Evolutionary conservation across 257 asterid genomes (phyloP), one percentile per base, ranked within the genome.

Genomic region (Leptodermis oblonga): DNA sequence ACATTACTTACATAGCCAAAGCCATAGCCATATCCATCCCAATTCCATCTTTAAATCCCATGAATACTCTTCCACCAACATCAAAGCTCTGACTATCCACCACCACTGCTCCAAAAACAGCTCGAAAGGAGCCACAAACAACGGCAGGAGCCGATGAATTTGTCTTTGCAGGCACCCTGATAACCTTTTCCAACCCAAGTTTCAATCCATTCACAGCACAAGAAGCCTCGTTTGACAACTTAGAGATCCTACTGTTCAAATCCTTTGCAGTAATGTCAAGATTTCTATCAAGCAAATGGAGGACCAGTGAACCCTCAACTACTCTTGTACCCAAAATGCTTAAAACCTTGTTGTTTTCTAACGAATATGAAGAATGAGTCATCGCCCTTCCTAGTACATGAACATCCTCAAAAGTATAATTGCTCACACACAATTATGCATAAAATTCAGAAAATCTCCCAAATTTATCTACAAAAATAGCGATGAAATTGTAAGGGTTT

Each of bases 311-410:
- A 69, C 87, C 73, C 72, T 76, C 88, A 9, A 83, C 72, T 33
- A 88, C 73, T 42, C 79, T 82, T 56, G 67, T 84, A 0, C 93
- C 95, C 79, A 86, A 77, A 10, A 88, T 49, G 76, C 91, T 82
- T 45, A 82, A 60, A 5, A 86, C 91, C 76, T 83, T 88, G 86
- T 86, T 83, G 86, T 88, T 90, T 87, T 90, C 95, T 79, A 64
- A 85, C 20, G 97, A 88, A 78, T 74, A 88, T 31, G 95, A 86
- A n/a, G 97, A 80, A 51, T 90, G 95, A 0, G 93, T 87, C 92
- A 86, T 77, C 34, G 66, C 66, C 39, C 41, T 17, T 34, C 66
- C 66, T 1, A 61, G 66, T 5, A 61, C 7, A 61, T 61, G 30
- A 61, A 61, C 46, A 61, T 61, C 62, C 71, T 80, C 70, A 56